A percentile compares a stretch with the other conserved stretches of the same genome.
Evolutionary conservation across 306 rosid species (phyloP).

Genomic region (Styphnolobium japonicum): DNA sequence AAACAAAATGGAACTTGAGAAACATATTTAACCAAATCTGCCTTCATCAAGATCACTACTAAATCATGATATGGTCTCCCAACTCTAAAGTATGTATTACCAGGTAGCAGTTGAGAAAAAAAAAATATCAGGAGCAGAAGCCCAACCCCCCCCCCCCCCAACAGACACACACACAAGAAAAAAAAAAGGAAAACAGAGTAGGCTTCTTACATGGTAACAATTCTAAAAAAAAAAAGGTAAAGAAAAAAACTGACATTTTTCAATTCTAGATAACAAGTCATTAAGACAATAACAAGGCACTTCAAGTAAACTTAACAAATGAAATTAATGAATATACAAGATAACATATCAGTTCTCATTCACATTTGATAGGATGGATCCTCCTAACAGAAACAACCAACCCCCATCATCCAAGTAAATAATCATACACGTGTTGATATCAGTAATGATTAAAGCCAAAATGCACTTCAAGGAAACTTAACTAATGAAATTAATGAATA

Average conservation of each 20-base stretch:
- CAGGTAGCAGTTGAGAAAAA: not conserved
- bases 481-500: not conserved
- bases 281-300: too few relatives aligned
- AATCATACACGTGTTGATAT: not conserved
- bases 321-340: not conserved
- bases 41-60: not conserved
- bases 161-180: too few relatives aligned
- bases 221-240: too few relatives aligned
- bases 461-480: too few relatives aligned
- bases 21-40: not conserved
- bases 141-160: not conserved
- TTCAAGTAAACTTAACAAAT: too few relatives aligned
- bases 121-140: not conserved
- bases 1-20: not conserved
- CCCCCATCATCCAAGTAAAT: not conserved
- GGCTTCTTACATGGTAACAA: too few relatives aligned
- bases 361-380: not conserved
- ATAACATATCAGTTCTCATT: too few relatives aligned
- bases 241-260: too few relatives aligned
- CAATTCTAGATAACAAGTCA: too few relatives aligned
- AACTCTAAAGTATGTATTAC: not conserved
- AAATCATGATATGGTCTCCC: not conserved
- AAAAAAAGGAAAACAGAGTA: too few relatives aligned
- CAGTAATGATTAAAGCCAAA: not conserved
- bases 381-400: not conserved